A percentile compares a stretch with the other conserved stretches of the same genome.
Conservation (phyloP, 306 rosid species). For the Cajanus cajan region DNA sequence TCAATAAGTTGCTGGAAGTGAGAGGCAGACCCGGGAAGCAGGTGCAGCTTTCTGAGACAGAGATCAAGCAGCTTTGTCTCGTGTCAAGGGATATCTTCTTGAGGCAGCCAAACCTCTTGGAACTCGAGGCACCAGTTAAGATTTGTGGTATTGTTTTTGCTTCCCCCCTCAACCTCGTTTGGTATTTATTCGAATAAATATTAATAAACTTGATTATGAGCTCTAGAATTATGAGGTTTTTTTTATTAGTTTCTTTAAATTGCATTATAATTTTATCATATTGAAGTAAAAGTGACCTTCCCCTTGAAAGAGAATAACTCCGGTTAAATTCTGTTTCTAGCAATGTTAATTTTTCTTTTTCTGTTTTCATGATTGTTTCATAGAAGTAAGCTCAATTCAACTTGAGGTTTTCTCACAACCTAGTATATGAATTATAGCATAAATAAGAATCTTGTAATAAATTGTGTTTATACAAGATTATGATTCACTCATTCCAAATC, state of each 20-base stretch:
- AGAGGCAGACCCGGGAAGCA: slow-evolving; percentile 70
- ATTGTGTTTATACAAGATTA: neutral
- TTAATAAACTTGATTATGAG: neutral
- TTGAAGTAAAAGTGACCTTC: neutral
- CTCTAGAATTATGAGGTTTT: neutral
- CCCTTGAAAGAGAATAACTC: neutral
- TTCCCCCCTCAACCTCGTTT: neutral
- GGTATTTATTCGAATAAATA: neutral
- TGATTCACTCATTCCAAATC: neutral
- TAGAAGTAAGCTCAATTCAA: neutral
- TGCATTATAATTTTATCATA: neutral
- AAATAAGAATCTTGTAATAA: neutral
- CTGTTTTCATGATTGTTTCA: neutral
- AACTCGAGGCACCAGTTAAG: slow-evolving; percentile 81
- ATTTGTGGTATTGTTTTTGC: slow-evolving; percentile 63
- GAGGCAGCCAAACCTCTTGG: slow-evolving; percentile 82
- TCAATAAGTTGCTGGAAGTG: slow-evolving; percentile 64
- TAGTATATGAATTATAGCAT: neutral
- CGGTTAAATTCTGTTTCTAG: neutral
- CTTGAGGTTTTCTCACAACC: neutral
- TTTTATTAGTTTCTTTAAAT: neutral
- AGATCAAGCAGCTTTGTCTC: slow-evolving; percentile 73
- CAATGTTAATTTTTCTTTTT: neutral
- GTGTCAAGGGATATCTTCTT: slow-evolving; percentile 64
- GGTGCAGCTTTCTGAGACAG: slow-evolving; percentile 71